These are phyloP conservation scores for Ceratocystis alfenasii DNA, from an alignment of 2,329 filamentous ascomycete genomes.

Conservation along the genomic window DNA sequence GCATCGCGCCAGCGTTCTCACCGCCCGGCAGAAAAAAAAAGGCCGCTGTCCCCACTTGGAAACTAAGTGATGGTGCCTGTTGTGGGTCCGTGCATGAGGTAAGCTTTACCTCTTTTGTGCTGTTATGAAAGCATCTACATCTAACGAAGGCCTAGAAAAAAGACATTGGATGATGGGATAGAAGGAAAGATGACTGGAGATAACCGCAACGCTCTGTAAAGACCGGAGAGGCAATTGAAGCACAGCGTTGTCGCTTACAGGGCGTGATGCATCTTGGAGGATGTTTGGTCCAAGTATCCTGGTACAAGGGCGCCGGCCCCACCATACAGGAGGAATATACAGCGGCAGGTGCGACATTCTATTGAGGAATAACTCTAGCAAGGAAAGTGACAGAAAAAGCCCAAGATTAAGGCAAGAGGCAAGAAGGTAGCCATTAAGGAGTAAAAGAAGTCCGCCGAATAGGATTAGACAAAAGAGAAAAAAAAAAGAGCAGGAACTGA, in stretches of 20 bases:
- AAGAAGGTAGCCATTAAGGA: neutral
- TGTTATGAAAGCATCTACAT: slow-evolving; percentile 1
- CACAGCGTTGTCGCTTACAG: neutral
- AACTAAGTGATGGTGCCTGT: neutral
- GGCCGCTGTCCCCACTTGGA: neutral
- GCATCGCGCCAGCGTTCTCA: neutral
- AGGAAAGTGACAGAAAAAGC: neutral
- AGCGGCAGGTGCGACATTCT: neutral
- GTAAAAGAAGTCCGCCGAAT: neutral
- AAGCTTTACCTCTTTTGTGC: slow-evolving; percentile 3
- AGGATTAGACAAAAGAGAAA: neutral
- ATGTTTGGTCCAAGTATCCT: too few species aligned
- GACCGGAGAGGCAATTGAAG: neutral
- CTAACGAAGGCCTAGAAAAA: neutral
- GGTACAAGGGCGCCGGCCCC: too few species aligned
- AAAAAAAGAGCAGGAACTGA: neutral
- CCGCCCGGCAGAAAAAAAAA: slow-evolving; percentile 9
- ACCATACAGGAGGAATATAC: neutral
- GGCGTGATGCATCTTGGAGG: neutral
- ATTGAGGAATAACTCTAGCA: neutral
- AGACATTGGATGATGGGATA: neutral
- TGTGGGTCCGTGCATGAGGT: neutral
- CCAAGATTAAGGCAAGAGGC: neutral
- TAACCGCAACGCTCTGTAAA: neutral
- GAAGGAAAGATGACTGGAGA: neutral